Evolutionary conservation across 192 early-diverging fungal genomes (phyloP), one percentile per base, ranked within the genome.

Genomic region (Haplosporangium gracile): DNA sequence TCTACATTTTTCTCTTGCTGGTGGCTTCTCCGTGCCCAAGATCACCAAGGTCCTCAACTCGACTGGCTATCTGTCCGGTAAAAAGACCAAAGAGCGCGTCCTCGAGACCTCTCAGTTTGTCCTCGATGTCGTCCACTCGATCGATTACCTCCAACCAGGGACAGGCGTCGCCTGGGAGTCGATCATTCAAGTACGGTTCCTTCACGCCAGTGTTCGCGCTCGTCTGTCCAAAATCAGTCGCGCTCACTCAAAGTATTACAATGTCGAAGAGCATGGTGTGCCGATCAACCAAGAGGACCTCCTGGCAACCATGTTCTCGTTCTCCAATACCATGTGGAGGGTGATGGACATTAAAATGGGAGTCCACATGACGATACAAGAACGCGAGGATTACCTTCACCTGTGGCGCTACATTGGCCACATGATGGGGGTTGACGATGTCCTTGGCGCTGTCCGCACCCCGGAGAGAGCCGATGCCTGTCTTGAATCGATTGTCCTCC

Each of bases 381-480:
- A 90, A 49, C 87, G 77, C 1, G 81, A 87, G 18, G 89, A 90
- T 43, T 91, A 85, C 36, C 47, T 90, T 13, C 90, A 90, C 34
- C 79, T 91, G 4, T 91, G 91, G 91, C 82, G 91, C 39, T 91
- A 91, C 72, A 72, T 91, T 29, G 90, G 90, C 36, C 77, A 88
- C 49, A 55, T 92, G n/a, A 80, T 92, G 75, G 91, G 91, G 5
- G 89, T 91, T 9, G 68, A 82, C 16, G 89, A 90, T 69, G 10
- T 70, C 49, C 39, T 84, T 5, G 73, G 73, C 0, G 76, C 39
- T 3, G 70, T 68, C 22, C 42, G 10, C 2, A 51, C 60, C 0
- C 73, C 76, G 15, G 74, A 65, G 5, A n/a, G 34, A 18, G 77
- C 82, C 20, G 77, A 79, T 63, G 82, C 82, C 4, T 51, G 45